Conservation (phyloP, 2,329 filamentous ascomycete species). For the Pyrenophora teres region DNA sequence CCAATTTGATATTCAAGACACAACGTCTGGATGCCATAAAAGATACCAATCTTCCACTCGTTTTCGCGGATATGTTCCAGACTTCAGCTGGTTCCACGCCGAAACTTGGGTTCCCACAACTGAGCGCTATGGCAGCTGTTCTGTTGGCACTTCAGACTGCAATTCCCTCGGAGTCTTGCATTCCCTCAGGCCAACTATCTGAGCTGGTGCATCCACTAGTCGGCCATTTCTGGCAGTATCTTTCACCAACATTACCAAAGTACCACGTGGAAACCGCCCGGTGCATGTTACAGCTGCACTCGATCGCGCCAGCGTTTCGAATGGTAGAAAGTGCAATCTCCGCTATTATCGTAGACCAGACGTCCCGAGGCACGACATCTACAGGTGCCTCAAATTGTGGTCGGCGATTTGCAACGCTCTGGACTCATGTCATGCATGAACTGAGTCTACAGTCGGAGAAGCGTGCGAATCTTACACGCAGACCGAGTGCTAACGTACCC, state of each 20-base stretch:
- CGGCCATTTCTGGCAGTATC: constrained; percentile 74
- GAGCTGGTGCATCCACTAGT: constrained; percentile 71
- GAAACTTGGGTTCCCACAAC: constrained; percentile 31
- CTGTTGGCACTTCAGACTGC: constrained; percentile 42
- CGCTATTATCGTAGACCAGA: constrained; percentile 61
- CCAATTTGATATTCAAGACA: constrained; percentile 40
- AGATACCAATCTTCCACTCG: constrained; percentile 29
- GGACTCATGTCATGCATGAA: constrained; percentile 70
- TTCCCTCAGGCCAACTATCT: constrained; percentile 56
- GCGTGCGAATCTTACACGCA: constrained; percentile 33
- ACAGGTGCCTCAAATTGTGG: constrained; percentile 57
- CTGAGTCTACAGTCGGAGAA: constrained; percentile 44
- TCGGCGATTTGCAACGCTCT: constrained; percentile 74
- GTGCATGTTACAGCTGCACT: constrained; percentile 83
- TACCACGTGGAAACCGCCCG: constrained; percentile 93
- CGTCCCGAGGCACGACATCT: not conserved
- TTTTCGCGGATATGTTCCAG: constrained; percentile 33
- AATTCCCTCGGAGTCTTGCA: constrained; percentile 29
- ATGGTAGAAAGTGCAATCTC: constrained; percentile 80
- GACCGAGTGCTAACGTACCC: constrained; percentile 36
- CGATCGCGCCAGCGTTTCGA: constrained; percentile 68
- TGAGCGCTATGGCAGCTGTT: constrained; percentile 41
- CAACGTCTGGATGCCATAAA: constrained; percentile 32
- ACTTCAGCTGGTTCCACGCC: not conserved
- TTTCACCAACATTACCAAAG: constrained; percentile 83